Evolutionary conservation across 106 monocot species (phyloP).

Genomic region (Narthecium ossifragum): DNA sequence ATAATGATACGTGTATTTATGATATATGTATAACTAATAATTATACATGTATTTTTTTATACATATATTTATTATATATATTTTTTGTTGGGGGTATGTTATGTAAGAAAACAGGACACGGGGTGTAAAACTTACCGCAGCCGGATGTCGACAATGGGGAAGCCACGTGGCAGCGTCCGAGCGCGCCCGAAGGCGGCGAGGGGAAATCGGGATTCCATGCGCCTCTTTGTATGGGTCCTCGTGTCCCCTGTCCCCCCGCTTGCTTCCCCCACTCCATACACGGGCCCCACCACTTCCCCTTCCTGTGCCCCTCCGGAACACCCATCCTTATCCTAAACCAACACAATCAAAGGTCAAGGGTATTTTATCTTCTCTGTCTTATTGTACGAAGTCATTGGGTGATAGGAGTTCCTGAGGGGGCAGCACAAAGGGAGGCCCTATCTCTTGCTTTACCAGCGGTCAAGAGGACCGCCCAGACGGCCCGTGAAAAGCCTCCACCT

Average conservation of each 20-base stretch:
- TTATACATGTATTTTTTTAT: too few species aligned
- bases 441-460: slow-evolving; percentile 14
- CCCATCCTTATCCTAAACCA: not conserved
- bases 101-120: too few species aligned
- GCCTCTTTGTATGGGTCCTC: not conserved
- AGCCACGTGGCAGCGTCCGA: not conserved
- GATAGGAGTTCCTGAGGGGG: not conserved
- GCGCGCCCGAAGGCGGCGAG: too few species aligned
- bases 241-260: slow-evolving; percentile 26
- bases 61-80: too few species aligned
- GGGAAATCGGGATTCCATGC: not conserved
- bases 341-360: not conserved
- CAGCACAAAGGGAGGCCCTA: not conserved
- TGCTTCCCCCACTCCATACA: slow-evolving; percentile 33
- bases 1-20: too few species aligned
- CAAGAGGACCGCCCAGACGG: slow-evolving; percentile 56
- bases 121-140: not conserved
- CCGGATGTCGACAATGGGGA: not conserved
- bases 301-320: not conserved
- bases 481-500: slow-evolving; percentile 50
- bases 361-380: too few species aligned
- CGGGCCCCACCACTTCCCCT: slow-evolving; percentile 3
- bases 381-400: not conserved
- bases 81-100: too few species aligned
- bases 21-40: too few species aligned